Evolutionary conservation across 306 rosid genomes (phyloP), one percentile per base, ranked within the genome.

Genomic region (Vigna trinervia): DNA sequence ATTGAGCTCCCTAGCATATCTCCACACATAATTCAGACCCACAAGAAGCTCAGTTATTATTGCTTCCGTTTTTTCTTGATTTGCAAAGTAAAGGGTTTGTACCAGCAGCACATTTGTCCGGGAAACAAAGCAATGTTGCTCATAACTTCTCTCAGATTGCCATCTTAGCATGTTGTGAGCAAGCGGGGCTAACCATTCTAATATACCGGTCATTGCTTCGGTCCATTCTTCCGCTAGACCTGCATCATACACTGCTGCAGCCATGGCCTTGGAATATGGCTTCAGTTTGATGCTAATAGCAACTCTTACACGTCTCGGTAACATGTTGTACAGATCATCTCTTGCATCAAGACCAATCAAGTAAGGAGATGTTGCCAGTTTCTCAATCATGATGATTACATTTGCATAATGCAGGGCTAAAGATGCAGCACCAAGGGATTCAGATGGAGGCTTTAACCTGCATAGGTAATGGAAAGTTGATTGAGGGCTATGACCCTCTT

Each of bases 61-160:
- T 34, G 92, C 90, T 85, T 96, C 98, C 0, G 90, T 86, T 75
- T 86, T 90, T 69, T 89, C 93, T 83, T 82, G 98, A 83, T 74
- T 86, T 32, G 98, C 99, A 50, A 89, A 96, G 88, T 81, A 90
- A 73, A 96, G 94, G 80, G 99, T 96, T 84, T 96, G 99, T 59
- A 88, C 99, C 56, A 96, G 85, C 74, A 96, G 87, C 82, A 93
- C 93, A 7, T 93, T 89, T 15, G 97, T 88, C 80, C 89, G 82
- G 10, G 96, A 89, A 79, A 88, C 89, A 76, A 87, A 82, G 84
- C 84, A 87, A 57, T 89, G 98, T 83, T 96, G 99, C 88, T 96
- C 99, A 64, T 82, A 91, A 76, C 98, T 93, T 74, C 99, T 88
- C 87, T 96, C 99, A 0, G 99, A 91, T 79, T 96, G 99, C 99